Base-by-base conservation (phyloP, 164 flowering plant genomes). In the Sedum album region DNA sequence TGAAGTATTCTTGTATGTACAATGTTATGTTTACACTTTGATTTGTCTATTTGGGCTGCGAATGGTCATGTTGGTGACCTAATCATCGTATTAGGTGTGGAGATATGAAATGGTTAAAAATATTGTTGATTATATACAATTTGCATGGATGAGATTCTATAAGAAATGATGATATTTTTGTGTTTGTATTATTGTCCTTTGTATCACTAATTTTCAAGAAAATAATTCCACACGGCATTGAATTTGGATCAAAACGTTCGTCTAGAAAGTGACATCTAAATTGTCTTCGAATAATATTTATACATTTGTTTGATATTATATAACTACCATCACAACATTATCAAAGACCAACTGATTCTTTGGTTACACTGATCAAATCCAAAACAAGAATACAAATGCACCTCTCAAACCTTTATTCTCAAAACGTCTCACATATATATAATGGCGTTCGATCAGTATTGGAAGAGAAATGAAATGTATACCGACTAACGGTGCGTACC, bases 81-180 rank as follows among this genome's bases (percentile, higher is more conserved):
- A 21, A 51, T 51, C 57, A 15, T 51, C 26, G n/a, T n/a, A n/a
- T 51, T n/a, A 51, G 25, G 57, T 21, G 57, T n/a, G 57, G 6
- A 51, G 6, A 9, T 51, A 1, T 14, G 57, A 51, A 51, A 51
- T 51, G 57, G n/a, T 51, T 51, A 21, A 51, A 51, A 9, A 21
- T 17, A 5, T 2, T 21, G 26, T 51, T 51, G 23, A 51, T 51
- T 11, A n/a, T n/a, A 41, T 21, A n/a, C 57, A 51, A 51, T 51
- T 51, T 51, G 57, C 57, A 21, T 51, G 57, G 57, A 51, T 51
- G 57, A 51, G 57, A 51, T 51, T 53, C 57, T 51, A 15, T 51
- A 51, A n/a, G 26, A 5, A 5, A n/a, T 7, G 57, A 21, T 21
- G 57, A n/a, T 17, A 51, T n/a, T n/a, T 48, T 51, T 51, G 25